Evolutionary conservation across 768 basidiomycete genomes (phyloP).

Genomic region (Trametes coccinea): DNA sequence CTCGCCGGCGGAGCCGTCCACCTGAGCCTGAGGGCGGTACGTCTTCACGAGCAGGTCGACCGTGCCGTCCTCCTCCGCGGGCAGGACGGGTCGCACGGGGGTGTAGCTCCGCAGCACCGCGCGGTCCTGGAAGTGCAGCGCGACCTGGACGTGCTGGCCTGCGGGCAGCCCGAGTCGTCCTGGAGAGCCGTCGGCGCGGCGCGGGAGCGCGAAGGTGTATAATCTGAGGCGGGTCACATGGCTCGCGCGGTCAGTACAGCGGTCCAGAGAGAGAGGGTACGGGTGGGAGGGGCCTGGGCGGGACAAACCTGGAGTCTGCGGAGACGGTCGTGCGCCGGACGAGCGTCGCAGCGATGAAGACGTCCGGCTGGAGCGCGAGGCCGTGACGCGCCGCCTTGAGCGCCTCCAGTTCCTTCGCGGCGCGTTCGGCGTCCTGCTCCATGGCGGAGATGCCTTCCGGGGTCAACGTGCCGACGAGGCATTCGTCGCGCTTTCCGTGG

Average conservation of each 20-base stretch:
- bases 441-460: constrained; percentile 23
- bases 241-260: not conserved
- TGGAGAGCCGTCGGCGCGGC: constrained; percentile 14
- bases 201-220: constrained; percentile 26
- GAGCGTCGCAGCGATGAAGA: constrained; percentile 22
- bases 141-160: constrained; percentile 25
- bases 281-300: too few relatives aligned
- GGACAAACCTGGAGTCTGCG: constrained; percentile 21
- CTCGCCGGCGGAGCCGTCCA: not conserved
- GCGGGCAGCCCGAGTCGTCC: constrained; percentile 23
- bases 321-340: constrained; percentile 18
- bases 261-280: too few relatives aligned
- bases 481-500: constrained; percentile 25
- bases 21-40: constrained; percentile 18
- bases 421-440: constrained; percentile 24
- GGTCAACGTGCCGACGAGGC: constrained; percentile 23
- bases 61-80: constrained; percentile 27
- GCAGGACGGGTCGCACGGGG: constrained; percentile 23
- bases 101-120: constrained; percentile 27
- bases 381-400: constrained; percentile 25
- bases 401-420: constrained; percentile 19
- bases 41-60: constrained; percentile 29
- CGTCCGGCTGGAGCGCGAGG: constrained; percentile 25
- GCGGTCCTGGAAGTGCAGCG: constrained; percentile 27
- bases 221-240: not conserved